Percentiles rank a stretch among this genome's conserved stretches.
Conservation (phyloP, 176 grass and related monocot species). For the Lolium multiflorum region DNA sequence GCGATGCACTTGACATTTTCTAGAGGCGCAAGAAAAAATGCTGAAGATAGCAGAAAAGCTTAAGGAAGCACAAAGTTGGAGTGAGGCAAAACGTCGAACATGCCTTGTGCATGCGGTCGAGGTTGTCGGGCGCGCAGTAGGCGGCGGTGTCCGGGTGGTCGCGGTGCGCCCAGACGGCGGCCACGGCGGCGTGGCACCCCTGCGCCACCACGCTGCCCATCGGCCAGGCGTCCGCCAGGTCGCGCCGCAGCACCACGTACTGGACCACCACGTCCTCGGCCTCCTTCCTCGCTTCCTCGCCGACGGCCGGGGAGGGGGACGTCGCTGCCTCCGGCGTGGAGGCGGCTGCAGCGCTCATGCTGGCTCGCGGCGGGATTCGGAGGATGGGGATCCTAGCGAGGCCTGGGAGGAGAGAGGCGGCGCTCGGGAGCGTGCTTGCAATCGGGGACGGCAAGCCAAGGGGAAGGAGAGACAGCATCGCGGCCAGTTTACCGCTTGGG, state of each 20-base stretch:
- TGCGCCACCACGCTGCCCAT: conserved; percentile 86
- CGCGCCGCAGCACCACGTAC: conserved; percentile 90
- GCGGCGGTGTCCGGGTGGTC: conserved; percentile 65
- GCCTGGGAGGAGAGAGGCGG: conserved; percentile 31
- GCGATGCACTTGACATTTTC: not conserved
- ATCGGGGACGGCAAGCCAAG: conserved; percentile 37
- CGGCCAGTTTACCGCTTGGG: not conserved
- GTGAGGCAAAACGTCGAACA: conserved; percentile 71
- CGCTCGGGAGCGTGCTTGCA: conserved; percentile 24
- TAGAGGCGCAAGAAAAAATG: not conserved
- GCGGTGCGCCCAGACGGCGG: conserved; percentile 67
- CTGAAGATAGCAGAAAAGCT: not conserved
- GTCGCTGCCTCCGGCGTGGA: not conserved
- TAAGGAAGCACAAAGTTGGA: not conserved
- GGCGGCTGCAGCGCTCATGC: conserved; percentile 36
- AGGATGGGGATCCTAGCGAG: conserved; percentile 18
- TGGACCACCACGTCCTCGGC: conserved; percentile 70
- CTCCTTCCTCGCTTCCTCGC: conserved; percentile 18
- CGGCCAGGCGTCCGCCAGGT: conserved; percentile 86
- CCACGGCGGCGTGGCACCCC: conserved; percentile 85
- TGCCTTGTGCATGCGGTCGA: conserved; percentile 92
- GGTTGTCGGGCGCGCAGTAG: conserved; percentile 63
- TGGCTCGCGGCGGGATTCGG: conserved; percentile 28
- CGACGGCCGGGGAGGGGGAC: not conserved
- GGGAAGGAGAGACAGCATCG: conserved; percentile 33